A percentile compares a stretch with the other conserved stretches of the same genome.
Evolutionary conservation across 1,284 basidiomycete species (phyloP).

Genomic region (Ganoderma meredithae): DNA sequence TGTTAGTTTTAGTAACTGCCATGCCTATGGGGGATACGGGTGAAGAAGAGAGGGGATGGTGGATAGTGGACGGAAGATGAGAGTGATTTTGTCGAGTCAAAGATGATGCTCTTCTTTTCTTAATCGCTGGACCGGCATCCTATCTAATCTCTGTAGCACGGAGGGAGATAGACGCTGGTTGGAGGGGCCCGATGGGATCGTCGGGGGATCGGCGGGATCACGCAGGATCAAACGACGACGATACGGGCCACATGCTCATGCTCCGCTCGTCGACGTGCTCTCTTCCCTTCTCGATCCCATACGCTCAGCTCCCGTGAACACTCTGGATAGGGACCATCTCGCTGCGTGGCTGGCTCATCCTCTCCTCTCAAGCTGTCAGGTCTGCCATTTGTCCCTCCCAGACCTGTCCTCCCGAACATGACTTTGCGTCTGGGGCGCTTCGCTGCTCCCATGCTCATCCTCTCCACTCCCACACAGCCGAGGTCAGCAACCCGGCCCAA

Average conservation of each 20-base stretch:
- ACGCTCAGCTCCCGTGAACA: neutral
- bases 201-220: neutral
- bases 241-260: neutral
- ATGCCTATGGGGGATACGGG: slow-evolving; percentile 4
- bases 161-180: neutral
- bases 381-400: neutral
- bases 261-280: neutral
- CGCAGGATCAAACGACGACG: neutral
- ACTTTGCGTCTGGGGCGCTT: neutral
- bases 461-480: neutral
- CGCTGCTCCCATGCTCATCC: neutral
- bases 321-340: neutral
- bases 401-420: neutral
- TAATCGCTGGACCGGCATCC: slow-evolving; percentile 18
- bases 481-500: neutral
- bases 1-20: slow-evolving; percentile 20
- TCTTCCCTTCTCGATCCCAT: neutral
- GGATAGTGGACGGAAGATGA: slow-evolving; percentile 7
- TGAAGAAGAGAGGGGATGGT: neutral
- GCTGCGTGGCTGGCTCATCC: neutral
- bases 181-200: neutral
- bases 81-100: slow-evolving; percentile 17
- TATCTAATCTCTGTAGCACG: slow-evolving; percentile 24
- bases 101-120: neutral
- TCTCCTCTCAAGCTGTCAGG: neutral